A percentile compares a stretch with the other conserved stretches of the same genome.
Conservation (phyloP, 495 filamentous ascomycete species). For the Aspergillus haitiensis region DNA sequence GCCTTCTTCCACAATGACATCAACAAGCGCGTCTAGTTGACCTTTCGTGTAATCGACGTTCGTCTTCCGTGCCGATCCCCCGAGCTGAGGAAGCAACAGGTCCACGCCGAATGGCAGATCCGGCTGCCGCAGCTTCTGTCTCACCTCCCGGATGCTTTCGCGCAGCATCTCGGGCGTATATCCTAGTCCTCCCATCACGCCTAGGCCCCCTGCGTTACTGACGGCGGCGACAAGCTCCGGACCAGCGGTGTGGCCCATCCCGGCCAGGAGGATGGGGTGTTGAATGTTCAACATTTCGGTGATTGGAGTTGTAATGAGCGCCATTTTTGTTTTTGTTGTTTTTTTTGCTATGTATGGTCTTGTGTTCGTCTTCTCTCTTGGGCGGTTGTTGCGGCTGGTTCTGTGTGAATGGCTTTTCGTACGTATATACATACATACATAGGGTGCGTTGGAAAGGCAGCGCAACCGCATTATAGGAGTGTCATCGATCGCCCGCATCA, state of each 20-base stretch:
- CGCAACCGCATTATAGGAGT: too few relatives aligned
- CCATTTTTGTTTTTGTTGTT: too few relatives aligned
- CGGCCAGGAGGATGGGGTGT: constrained; percentile 89
- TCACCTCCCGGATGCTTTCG: constrained; percentile 92
- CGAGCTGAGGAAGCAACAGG: constrained; percentile 89
- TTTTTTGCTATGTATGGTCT: too few relatives aligned
- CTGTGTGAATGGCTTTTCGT: too few relatives aligned
- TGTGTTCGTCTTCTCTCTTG: too few relatives aligned
- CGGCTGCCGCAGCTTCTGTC: constrained; percentile 84
- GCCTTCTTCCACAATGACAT: constrained; percentile 85
- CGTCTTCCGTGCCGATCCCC: constrained; percentile 87
- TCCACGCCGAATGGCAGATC: constrained; percentile 97
- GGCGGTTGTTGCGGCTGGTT: too few relatives aligned
- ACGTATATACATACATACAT: too few relatives aligned
- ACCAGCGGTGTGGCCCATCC: constrained; percentile 98
- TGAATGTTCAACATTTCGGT: constrained; percentile 96
- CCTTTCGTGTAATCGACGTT: constrained; percentile 99
- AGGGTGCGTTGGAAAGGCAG: too few relatives aligned
- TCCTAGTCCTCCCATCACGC: constrained; percentile 92
- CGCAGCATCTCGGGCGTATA: constrained; percentile 96
- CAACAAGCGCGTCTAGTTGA: constrained; percentile 85
- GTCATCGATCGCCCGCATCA: too few relatives aligned
- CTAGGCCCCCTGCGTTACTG: constrained; percentile 92
- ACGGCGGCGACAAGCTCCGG: constrained; percentile 95
- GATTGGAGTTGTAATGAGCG: constrained; percentile 56